These are phyloP conservation scores for Plantago lanceolata DNA, from an alignment of 305 asterid species.

Conservation along the genomic window DNA sequence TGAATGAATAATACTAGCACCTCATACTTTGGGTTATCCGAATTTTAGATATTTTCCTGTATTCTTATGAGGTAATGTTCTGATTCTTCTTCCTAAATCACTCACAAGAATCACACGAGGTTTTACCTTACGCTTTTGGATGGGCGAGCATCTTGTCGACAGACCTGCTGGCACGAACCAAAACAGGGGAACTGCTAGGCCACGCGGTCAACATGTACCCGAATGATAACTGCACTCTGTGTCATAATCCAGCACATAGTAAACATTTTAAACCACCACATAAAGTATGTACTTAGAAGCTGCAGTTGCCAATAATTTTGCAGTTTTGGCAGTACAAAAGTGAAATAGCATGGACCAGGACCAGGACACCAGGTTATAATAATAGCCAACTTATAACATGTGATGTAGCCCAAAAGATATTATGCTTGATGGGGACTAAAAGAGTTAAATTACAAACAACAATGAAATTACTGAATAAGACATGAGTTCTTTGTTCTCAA, in stretches of 20 bases:
- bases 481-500: conserved; percentile 2
- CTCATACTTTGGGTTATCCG: conserved; percentile 44
- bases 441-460: conserved; percentile 10
- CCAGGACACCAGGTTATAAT: background rate
- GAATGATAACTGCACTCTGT: background rate
- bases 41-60: conserved; percentile 30
- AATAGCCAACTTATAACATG: conserved; percentile 7
- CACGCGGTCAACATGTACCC: background rate
- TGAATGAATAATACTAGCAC: conserved; percentile 25
- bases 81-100: conserved; percentile 40
- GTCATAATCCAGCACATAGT: background rate
- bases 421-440: conserved; percentile 2
- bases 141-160: background rate
- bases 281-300: background rate
- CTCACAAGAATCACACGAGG: conserved; percentile 24
- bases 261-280: conserved; percentile 1
- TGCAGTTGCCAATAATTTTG: background rate
- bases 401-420: conserved; percentile 3
- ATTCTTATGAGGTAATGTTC: conserved; percentile 35
- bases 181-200: background rate
- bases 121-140: background rate
- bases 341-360: conserved; percentile 5
- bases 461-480: background rate
- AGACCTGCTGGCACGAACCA: background rate
- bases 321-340: conserved; percentile 5